These are phyloP conservation scores for Lodderomyces theae DNA, from an alignment of 1,139 yeast species.

Conservation along the genomic window DNA sequence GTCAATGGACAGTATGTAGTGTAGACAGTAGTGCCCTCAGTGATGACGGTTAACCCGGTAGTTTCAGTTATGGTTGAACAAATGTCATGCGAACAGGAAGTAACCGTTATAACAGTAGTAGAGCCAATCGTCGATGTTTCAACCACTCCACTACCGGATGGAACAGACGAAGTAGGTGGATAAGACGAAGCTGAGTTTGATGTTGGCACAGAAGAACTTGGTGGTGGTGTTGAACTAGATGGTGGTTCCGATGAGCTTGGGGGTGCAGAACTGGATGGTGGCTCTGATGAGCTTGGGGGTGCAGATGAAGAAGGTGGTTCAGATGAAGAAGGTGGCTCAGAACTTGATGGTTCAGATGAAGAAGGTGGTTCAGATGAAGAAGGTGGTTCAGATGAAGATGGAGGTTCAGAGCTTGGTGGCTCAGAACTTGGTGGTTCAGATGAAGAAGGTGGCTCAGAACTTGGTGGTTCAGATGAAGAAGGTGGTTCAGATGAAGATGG, in stretches of 20 bases:
- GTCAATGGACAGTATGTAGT: conserved; percentile 16
- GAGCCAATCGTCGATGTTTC: conserved; percentile 12
- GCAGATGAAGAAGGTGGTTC: neutral
- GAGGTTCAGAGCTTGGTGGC: neutral
- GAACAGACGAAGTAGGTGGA: neutral
- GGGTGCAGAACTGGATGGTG: neutral
- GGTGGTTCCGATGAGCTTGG: neutral
- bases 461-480: neutral
- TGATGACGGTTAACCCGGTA: conserved; percentile 38
- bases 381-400: neutral
- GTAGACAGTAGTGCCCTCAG: conserved; percentile 19
- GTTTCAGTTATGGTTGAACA: conserved; percentile 31
- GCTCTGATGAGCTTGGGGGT: too few relatives aligned
- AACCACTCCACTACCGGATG: neutral
- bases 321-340: neutral
- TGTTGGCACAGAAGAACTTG: neutral
- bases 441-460: neutral
- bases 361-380: neutral
- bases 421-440: neutral
- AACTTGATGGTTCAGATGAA: neutral
- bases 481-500: neutral
- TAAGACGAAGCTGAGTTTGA: neutral
- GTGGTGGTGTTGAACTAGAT: neutral
- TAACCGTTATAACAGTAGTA: conserved; percentile 43
- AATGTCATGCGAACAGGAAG: conserved; percentile 40